Conservation (phyloP, 352 stramenopile species). For the Phytopythium mirpurense region DNA sequence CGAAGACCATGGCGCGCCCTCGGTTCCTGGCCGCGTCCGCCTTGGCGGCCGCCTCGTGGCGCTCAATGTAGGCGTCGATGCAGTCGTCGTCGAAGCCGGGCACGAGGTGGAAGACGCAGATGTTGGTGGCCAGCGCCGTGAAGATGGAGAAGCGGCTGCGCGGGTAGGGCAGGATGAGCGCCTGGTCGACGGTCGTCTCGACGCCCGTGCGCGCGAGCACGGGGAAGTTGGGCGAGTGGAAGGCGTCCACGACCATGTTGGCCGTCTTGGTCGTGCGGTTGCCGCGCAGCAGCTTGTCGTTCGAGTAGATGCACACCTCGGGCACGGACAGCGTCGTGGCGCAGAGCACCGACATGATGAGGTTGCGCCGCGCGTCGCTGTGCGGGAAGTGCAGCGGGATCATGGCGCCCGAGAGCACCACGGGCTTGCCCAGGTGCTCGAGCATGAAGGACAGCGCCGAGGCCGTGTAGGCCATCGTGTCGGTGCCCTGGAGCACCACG, state of each 20-base stretch:
- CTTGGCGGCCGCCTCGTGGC: slow-evolving; percentile 34
- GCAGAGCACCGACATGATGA: slow-evolving; percentile 94
- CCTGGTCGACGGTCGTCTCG: slow-evolving; percentile 88
- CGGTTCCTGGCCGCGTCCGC: slow-evolving; percentile 19
- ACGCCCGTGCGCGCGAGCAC: slow-evolving; percentile 92
- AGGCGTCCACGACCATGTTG: slow-evolving; percentile 92
- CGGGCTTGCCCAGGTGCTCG: slow-evolving; percentile 94
- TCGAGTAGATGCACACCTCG: slow-evolving; percentile 94
- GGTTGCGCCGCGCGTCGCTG: slow-evolving; percentile 95
- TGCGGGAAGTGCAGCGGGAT: slow-evolving; percentile 95
- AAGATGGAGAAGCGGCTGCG: slow-evolving; percentile 86
- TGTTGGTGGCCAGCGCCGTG: slow-evolving; percentile 88
- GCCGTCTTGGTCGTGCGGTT: slow-evolving; percentile 96
- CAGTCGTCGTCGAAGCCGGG: slow-evolving; percentile 85
- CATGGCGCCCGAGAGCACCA: slow-evolving; percentile 95
- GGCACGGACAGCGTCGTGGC: slow-evolving; percentile 72
- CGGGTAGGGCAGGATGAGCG: slow-evolving; percentile 87
- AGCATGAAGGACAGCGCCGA: slow-evolving; percentile 97
- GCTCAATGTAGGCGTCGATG: slow-evolving; percentile 76
- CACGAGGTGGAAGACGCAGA: slow-evolving; percentile 91
- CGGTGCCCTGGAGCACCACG: slow-evolving; percentile 96
- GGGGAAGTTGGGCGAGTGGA: slow-evolving; percentile 96
- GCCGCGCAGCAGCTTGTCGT: slow-evolving; percentile 93
- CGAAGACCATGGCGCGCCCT: slow-evolving; percentile 85
- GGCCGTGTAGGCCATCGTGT: slow-evolving; percentile 97